phyloP scores from a whole-genome alignment of 148 eudicot species.

The Persicaria maculosa region DNA sequence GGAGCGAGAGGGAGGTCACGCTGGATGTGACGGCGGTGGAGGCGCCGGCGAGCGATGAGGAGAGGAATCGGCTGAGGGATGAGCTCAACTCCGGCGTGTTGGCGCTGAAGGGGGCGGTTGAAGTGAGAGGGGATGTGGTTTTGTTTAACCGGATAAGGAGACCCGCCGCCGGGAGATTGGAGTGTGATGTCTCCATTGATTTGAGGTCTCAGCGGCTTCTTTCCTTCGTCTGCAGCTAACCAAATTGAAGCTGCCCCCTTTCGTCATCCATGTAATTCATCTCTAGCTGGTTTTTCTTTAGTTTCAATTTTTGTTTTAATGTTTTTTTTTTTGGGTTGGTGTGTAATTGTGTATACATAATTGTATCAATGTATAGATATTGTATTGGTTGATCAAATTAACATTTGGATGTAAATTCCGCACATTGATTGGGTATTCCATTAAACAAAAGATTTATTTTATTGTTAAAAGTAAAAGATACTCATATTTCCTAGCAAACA shows the following conservation, averaged over 20 bases:
- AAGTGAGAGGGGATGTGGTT: neutral
- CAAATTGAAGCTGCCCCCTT: neutral
- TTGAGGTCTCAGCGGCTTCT: neutral
- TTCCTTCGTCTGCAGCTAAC: neutral
- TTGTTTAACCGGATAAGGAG: neutral
- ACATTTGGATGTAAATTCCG: too few relatives aligned
- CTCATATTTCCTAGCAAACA: too few relatives aligned
- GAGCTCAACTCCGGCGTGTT: slow-evolving; percentile 3
- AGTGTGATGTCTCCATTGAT: slow-evolving; percentile 5
- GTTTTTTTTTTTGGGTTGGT: too few relatives aligned
- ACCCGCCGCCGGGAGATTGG: neutral
- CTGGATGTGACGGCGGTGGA: slow-evolving; percentile 7
- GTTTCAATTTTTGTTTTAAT: neutral
- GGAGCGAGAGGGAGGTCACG: slow-evolving; percentile 16
- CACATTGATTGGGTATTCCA: too few relatives aligned
- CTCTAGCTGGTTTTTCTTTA: neutral
- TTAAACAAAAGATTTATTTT: too few relatives aligned
- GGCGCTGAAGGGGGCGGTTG: neutral
- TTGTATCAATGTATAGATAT: too few relatives aligned
- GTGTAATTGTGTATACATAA: too few relatives aligned
- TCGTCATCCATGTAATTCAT: too few relatives aligned
- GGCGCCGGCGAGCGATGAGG: neutral
- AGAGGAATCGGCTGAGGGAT: neutral
- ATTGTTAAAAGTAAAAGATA: too few relatives aligned
- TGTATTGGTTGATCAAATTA: too few relatives aligned